A percentile compares a stretch with the other conserved stretches of the same genome.
Conservation (phyloP, 306 rosid species). For the Quercus ilex region DNA sequence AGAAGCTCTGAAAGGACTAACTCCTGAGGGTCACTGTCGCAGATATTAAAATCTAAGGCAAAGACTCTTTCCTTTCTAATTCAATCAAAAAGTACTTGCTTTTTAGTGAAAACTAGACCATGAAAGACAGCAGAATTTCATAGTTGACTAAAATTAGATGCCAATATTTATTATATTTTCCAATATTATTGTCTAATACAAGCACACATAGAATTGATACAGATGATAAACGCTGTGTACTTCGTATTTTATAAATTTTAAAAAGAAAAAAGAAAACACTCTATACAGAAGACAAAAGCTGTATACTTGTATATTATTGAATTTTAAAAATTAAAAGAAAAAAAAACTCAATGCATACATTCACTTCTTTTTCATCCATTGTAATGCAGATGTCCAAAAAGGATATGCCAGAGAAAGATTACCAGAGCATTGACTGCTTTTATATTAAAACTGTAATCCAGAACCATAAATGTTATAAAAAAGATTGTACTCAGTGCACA, state of each 20-base stretch:
- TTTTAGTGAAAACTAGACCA: background rate
- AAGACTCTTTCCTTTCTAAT: background rate
- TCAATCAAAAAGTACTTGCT: background rate
- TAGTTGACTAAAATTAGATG: background rate
- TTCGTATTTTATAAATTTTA: too few species aligned
- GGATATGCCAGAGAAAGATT: background rate
- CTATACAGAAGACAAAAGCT: too few species aligned
- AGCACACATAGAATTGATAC: background rate
- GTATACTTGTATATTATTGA: background rate
- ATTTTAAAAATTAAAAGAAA: too few species aligned
- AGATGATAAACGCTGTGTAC: background rate
- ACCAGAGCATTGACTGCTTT: background rate
- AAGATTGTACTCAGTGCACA: too few species aligned
- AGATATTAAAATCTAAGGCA: background rate
- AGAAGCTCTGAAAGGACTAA: background rate
- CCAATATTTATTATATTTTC: background rate
- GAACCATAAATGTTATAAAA: too few species aligned
- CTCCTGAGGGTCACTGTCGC: background rate
- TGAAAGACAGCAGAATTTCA: background rate
- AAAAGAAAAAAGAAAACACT: too few species aligned
- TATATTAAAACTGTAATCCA: background rate
- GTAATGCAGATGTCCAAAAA: background rate
- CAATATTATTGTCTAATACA: background rate
- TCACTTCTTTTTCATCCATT: background rate
- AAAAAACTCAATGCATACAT: background rate